Conservation (phyloP, 129 eudicot genomes). For the Deinandra increscens region DNA sequence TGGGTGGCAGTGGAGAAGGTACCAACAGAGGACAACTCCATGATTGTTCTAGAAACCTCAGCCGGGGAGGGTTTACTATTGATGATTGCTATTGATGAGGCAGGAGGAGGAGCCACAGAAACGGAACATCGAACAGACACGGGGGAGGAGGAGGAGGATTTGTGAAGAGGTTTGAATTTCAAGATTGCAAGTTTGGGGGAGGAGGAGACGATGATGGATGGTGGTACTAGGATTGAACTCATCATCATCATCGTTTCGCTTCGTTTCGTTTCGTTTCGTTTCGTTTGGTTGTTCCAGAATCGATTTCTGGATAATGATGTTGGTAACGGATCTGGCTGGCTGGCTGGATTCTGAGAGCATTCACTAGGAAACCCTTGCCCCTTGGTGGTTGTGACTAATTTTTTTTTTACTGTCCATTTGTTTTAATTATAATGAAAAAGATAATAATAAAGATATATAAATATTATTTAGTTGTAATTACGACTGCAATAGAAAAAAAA, state of each 20-base stretch:
- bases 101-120: slow-evolving; percentile 44
- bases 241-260: too few relatives aligned
- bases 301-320: slow-evolving; percentile 14
- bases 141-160: too few relatives aligned
- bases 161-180: slow-evolving; percentile 11
- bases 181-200: slow-evolving; percentile 21
- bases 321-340: slow-evolving; percentile 16
- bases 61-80: slow-evolving; percentile 59
- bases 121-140: slow-evolving; percentile 41
- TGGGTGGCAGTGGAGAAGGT: slow-evolving; percentile 53
- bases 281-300: background rate
- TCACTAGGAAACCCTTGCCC: too few relatives aligned
- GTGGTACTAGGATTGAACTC: slow-evolving; percentile 26
- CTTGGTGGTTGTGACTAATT: too few relatives aligned
- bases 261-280: too few relatives aligned
- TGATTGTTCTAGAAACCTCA: slow-evolving; percentile 75
- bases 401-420: too few relatives aligned
- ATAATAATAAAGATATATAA: too few relatives aligned
- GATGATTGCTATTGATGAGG: slow-evolving; percentile 18
- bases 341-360: too few relatives aligned
- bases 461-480: too few relatives aligned
- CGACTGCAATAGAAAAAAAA: too few relatives aligned
- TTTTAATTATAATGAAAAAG: too few relatives aligned
- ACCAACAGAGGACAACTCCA: slow-evolving; percentile 74
- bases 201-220: slow-evolving; percentile 21